Evolutionary conservation across 2,329 filamentous ascomycete genomes (phyloP), one percentile per base, ranked within the genome.

Genomic region (Talaromyces pinophilus): DNA sequence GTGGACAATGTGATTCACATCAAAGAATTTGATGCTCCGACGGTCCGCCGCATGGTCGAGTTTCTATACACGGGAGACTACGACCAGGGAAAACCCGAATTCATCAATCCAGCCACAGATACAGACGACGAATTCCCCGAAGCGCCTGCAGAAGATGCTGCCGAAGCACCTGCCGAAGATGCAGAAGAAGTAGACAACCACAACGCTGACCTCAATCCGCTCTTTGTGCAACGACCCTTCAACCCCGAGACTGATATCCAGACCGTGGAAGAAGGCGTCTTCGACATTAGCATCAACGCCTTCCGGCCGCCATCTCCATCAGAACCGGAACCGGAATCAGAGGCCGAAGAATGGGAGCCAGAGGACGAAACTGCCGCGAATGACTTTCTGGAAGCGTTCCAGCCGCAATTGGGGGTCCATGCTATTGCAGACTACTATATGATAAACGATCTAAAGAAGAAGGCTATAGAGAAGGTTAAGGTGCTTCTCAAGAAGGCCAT

Each of bases 381-480:
- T 33, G 8, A 19, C 3, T 46, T 61, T 11, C 17, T 57, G 28
- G n/a, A 55, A 13, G 35, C 57, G 17, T 22, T 59, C 8, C 10
- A 11, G 4, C 35, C 33, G 22, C 55, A 69, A 13, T 52, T 68
- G 8, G 22, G 38, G 1, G 38, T 69, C 15, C 65, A 70, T 52
- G 48, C 66, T 5, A 69, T 70, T 22, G 70, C 59, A 6, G 59
- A 70, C 8, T 69, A 68, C 40, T 69, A 68, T 30, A 52, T 50
- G 38, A 60, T 70, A 3, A 19, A 50, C 3, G n/a, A n/a, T 7
- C 65, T 70, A 13, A 54, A 57, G 38, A 44, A 63, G 10, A 22
- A 48, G 7, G 57, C 64, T n/a, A 67, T 67, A 7, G 25, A 48
- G 5, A 59, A 64, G 42, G 61, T 69, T 8, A 33, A 54, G 15